Evolutionary conservation across 2,329 filamentous ascomycete species (phyloP), one percentile per base, ranked within the genome.

Genomic region (Epichloe gansuensis): DNA sequence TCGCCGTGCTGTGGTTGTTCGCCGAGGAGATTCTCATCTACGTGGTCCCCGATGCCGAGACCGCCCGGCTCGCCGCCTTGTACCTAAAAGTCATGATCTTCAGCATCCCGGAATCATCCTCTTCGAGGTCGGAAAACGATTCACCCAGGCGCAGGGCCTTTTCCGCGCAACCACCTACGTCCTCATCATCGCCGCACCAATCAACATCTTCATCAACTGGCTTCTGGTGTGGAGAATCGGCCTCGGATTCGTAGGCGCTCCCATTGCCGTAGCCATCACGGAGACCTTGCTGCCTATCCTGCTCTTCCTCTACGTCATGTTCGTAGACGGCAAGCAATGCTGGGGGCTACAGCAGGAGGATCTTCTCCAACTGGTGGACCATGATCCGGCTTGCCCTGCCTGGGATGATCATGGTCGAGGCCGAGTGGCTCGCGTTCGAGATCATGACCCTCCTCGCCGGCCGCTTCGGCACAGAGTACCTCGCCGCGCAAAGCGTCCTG

Each of bases 351-450:
- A 86, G 82, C 47, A 75, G 71, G 56, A 78, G 80, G 35, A 86
- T 86, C 7, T 74, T 90, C 49, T 72, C 73, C 48, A 91, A 91
- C 63, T 93, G 88, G 88, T 54, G 91, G 61, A 62, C 67, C 8
- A 94, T 95, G 91, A 80, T 97, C 61, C 81, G 82, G 47, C 83
- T 97, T 39, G 89, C 91, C 0, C 72, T 96, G 12, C 91, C 91
- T 0, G 91, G 91, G 1, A 82, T 97, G 65, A 73, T 95, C 58
- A 96, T 96, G 91, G 86, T 97, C 2, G 83, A 94, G 66, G 90
- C 91, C 5, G 91, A 97, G 66, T 95, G 88, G 71, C 77, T 96
- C 11, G 90, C 91, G 6, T 97, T 97, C 66, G 91, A 97, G 67
- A 82, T 95, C 48, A 74, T 95, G 56, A 95, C 90, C 0, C 75